These are phyloP conservation scores for Obelidium mucronatum DNA, from an alignment of 192 early-diverging fungal genomes.

Conservation along the genomic window DNA sequence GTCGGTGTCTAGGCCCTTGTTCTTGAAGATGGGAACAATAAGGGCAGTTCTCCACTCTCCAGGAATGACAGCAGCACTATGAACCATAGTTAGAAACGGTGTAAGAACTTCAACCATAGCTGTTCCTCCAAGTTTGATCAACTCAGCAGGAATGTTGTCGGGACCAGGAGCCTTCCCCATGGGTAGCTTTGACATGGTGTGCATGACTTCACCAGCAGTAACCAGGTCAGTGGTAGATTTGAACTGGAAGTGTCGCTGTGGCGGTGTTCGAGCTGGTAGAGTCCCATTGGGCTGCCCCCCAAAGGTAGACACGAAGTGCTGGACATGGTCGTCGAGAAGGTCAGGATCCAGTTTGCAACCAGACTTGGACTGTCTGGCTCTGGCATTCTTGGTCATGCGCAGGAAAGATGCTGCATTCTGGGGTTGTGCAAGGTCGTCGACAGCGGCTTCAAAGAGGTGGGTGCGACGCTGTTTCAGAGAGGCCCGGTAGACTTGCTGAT, in stretches of 20 bases:
- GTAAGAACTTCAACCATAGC: neutral
- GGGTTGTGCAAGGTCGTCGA: too few species aligned
- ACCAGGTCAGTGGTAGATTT: neutral
- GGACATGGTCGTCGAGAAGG: too few species aligned
- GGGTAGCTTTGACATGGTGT: neutral
- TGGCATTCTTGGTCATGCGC: too few species aligned
- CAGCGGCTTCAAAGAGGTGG: too few species aligned
- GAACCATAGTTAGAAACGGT: neutral
- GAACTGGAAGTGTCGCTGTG: neutral
- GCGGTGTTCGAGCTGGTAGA: neutral
- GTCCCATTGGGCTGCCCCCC: neutral
- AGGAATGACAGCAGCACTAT: slow-evolving; percentile 2
- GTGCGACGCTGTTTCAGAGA: too few species aligned
- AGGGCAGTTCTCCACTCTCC: too few species aligned
- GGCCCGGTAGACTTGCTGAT: too few species aligned
- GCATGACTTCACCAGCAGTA: neutral
- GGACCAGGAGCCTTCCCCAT: neutral
- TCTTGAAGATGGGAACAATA: slow-evolving; percentile 3
- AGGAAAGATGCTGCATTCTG: too few species aligned
- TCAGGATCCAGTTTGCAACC: too few species aligned
- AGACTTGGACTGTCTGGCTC: too few species aligned
- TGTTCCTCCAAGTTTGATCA: neutral
- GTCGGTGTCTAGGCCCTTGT: slow-evolving; percentile 4
- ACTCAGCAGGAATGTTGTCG: neutral
- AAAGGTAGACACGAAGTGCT: too few species aligned